A percentile compares a stretch with the other conserved stretches of the same genome.
These are phyloP conservation scores for Leccinum imitatum DNA, from an alignment of 768 basidiomycete species.

Conservation along the genomic window DNA sequence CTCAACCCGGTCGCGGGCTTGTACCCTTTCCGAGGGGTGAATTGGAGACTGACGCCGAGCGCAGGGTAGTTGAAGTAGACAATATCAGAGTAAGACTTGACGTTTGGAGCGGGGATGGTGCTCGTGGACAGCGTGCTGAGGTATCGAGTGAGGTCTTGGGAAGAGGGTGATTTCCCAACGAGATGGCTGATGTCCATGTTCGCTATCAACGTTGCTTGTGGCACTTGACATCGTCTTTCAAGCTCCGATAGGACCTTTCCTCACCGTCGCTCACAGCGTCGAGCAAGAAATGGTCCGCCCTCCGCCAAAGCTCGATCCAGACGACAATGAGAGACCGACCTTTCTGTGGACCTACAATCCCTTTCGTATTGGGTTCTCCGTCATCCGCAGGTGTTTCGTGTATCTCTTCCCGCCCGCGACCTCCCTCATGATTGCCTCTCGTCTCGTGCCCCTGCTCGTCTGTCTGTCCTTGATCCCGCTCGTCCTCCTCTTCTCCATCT, in stretches of 20 bases:
- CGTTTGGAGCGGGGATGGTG: slow-evolving; percentile 44
- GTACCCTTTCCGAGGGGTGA: slow-evolving; percentile 64
- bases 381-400: slow-evolving; percentile 2
- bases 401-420: slow-evolving; percentile 13
- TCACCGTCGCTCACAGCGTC: slow-evolving; percentile 11
- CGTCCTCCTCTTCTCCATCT: slow-evolving; percentile 55
- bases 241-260: slow-evolving; percentile 23
- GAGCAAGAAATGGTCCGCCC: slow-evolving; percentile 23
- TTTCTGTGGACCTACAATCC: slow-evolving; percentile 9
- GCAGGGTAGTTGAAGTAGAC: slow-evolving; percentile 84
- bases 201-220: neutral
- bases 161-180: slow-evolving; percentile 52
- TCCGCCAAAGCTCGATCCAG: slow-evolving; percentile 18
- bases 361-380: slow-evolving; percentile 2
- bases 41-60: slow-evolving; percentile 82
- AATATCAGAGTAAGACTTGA: slow-evolving; percentile 79
- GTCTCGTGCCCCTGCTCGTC: slow-evolving; percentile 64
- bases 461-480: slow-evolving; percentile 64
- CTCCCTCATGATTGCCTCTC: slow-evolving; percentile 46
- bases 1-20: slow-evolving; percentile 48
- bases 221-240: slow-evolving; percentile 8
- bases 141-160: slow-evolving; percentile 42
- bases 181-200: slow-evolving; percentile 35
- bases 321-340: slow-evolving; percentile 10
- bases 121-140: slow-evolving; percentile 38